Conservation (phyloP, 306 rosid species). For the Dryas alaskensis region DNA sequence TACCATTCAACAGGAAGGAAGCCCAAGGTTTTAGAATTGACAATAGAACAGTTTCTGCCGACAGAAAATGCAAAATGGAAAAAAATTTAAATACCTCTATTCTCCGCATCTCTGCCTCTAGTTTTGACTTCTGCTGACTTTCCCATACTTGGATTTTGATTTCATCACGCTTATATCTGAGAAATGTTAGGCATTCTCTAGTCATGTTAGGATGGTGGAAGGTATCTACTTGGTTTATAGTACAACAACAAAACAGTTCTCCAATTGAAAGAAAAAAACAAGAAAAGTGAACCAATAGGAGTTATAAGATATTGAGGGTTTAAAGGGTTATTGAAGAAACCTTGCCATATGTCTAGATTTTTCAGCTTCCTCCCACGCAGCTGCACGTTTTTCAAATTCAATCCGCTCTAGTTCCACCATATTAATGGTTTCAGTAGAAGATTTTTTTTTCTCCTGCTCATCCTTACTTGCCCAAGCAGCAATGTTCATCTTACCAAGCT, state of each 20-base stretch:
- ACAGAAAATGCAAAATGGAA: not conserved
- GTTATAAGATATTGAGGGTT: constrained; percentile 19
- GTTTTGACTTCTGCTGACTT: constrained; percentile 72
- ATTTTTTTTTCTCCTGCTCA: constrained; percentile 49
- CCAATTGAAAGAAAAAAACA: not conserved
- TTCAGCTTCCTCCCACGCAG: constrained; percentile 86
- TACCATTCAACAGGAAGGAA: not conserved
- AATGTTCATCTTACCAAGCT: constrained; percentile 87
- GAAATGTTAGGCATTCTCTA: constrained; percentile 17
- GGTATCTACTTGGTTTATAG: not conserved
- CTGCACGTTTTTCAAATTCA: constrained; percentile 78
- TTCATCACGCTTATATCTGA: constrained; percentile 84
- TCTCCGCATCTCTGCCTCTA: constrained; percentile 84
- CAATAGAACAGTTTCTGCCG: not conserved
- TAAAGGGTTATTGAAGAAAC: constrained; percentile 38
- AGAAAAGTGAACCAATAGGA: not conserved
- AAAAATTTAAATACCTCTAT: constrained; percentile 57
- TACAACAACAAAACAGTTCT: not conserved
- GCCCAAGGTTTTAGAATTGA: not conserved
- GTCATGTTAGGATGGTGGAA: constrained; percentile 13
- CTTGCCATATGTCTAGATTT: constrained; percentile 83
- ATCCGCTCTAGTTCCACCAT: constrained; percentile 46
- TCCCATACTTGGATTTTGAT: constrained; percentile 97
- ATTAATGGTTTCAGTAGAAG: constrained; percentile 28
- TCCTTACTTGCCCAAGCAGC: constrained; percentile 96